Conservation (phyloP, 169 alveolate species). For the Eimeria praecox region DNA sequence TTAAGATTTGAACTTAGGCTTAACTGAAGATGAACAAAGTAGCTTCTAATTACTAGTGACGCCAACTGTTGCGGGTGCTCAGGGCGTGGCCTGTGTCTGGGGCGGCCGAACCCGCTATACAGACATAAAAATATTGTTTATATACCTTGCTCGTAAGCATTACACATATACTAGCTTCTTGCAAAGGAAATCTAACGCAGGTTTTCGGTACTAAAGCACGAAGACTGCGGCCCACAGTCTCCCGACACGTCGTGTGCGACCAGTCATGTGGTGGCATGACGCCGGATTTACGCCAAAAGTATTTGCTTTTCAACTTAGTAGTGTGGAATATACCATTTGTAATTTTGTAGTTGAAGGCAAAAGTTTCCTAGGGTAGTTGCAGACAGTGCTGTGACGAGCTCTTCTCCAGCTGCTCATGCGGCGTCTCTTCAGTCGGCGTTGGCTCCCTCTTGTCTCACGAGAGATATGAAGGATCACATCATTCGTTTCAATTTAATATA, state of each 20-base stretch:
- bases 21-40: neutral
- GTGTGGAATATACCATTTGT: neutral
- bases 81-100: neutral
- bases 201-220: neutral
- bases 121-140: neutral
- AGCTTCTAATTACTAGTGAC: neutral
- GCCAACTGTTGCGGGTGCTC: neutral
- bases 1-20: neutral
- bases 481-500: neutral
- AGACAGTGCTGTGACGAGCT: neutral
- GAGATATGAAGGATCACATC: neutral
- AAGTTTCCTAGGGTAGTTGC: neutral
- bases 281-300: neutral
- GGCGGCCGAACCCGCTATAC: neutral
- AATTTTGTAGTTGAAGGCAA: neutral
- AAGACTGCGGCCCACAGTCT: neutral
- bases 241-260: neutral
- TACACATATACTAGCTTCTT: neutral
- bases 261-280: neutral
- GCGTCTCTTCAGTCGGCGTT: slow-evolving; percentile 24
- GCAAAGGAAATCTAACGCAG: neutral
- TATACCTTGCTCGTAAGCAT: neutral
- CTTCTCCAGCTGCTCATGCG: neutral
- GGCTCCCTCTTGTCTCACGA: slow-evolving; percentile 11
- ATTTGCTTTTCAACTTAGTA: neutral